Percentiles rank a stretch among this genome's conserved stretches.
These are phyloP conservation scores for Penicillium olsonii DNA, from an alignment of 2,329 filamentous ascomycete species.

Conservation along the genomic window DNA sequence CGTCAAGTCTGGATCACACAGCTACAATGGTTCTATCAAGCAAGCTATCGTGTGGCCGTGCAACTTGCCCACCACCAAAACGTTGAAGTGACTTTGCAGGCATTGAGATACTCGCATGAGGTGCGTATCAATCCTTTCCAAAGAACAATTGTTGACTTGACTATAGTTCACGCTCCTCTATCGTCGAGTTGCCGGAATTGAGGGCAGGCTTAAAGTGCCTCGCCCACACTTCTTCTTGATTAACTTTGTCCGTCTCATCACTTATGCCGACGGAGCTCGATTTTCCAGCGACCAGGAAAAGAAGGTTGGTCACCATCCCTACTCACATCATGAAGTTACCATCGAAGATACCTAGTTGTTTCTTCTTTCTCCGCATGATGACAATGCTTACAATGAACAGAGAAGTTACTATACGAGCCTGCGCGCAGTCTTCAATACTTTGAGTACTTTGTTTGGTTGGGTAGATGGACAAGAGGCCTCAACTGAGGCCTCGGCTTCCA, in stretches of 20 bases:
- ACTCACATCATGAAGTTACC: neutral
- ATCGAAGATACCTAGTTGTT: neutral
- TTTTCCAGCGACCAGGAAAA: neutral
- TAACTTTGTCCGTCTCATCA: conserved; percentile 1
- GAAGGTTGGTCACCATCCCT: neutral
- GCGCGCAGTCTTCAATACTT: neutral
- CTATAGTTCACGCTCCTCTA: conserved; percentile 3
- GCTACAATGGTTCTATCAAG: conserved; percentile 4
- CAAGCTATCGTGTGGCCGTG: neutral
- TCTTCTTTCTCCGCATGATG: neutral
- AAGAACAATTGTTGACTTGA: neutral
- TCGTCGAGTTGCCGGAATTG: neutral
- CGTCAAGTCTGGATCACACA: neutral
- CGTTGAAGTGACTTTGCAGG: neutral
- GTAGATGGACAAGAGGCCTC: neutral
- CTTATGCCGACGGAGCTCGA: neutral
- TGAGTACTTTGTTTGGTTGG: neutral
- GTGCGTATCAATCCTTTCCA: neutral
- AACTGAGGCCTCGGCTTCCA: neutral
- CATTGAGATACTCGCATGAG: neutral
- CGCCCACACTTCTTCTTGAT: conserved; percentile 2
- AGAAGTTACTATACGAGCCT: neutral
- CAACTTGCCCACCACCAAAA: neutral
- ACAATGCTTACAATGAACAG: neutral
- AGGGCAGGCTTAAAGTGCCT: neutral